These are phyloP conservation scores for Cladorrhinum samala DNA, from an alignment of 495 filamentous ascomycete species.

Conservation along the genomic window DNA sequence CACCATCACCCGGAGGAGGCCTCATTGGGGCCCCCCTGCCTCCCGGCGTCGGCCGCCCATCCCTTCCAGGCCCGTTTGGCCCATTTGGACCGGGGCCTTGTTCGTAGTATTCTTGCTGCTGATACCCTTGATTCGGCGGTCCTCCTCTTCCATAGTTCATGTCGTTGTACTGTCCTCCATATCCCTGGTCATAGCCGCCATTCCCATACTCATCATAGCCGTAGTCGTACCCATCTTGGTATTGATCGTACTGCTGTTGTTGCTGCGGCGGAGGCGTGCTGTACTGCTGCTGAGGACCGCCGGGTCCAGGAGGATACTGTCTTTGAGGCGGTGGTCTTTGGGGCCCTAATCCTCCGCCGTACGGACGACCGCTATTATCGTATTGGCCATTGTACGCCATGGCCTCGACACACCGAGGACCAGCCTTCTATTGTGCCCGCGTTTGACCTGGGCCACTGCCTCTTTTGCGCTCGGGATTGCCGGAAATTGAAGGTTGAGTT, in stretches of 20 bases:
- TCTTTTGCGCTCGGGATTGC: not conserved
- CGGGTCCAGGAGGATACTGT: slow-evolving; percentile 34
- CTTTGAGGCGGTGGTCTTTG: slow-evolving; percentile 46
- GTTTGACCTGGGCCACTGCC: not conserved
- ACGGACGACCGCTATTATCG: slow-evolving; percentile 38
- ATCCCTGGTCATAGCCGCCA: slow-evolving; percentile 31
- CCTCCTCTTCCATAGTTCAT: slow-evolving; percentile 43
- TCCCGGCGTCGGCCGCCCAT: slow-evolving; percentile 32
- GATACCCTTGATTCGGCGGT: slow-evolving; percentile 45
- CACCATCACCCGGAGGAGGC: slow-evolving; percentile 24
- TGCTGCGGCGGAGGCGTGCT: slow-evolving; percentile 41
- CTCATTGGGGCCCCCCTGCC: slow-evolving; percentile 42
- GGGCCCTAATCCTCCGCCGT: slow-evolving; percentile 41
- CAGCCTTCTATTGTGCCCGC: slow-evolving; percentile 3
- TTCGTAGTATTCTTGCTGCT: slow-evolving; percentile 47
- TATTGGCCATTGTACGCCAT: slow-evolving; percentile 48
- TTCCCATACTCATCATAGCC: slow-evolving; percentile 44
- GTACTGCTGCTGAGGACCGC: slow-evolving; percentile 40
- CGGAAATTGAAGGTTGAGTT: not conserved
- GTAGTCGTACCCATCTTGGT: slow-evolving; percentile 49
- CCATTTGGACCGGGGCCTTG: slow-evolving; percentile 28
- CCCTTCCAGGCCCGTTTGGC: slow-evolving; percentile 29
- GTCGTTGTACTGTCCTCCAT: slow-evolving; percentile 46
- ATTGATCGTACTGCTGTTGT: slow-evolving; percentile 44
- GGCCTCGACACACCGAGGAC: slow-evolving; percentile 6